Conservation (phyloP, 2,329 filamentous ascomycete species). For the Stachybotrys chartarum region DNA sequence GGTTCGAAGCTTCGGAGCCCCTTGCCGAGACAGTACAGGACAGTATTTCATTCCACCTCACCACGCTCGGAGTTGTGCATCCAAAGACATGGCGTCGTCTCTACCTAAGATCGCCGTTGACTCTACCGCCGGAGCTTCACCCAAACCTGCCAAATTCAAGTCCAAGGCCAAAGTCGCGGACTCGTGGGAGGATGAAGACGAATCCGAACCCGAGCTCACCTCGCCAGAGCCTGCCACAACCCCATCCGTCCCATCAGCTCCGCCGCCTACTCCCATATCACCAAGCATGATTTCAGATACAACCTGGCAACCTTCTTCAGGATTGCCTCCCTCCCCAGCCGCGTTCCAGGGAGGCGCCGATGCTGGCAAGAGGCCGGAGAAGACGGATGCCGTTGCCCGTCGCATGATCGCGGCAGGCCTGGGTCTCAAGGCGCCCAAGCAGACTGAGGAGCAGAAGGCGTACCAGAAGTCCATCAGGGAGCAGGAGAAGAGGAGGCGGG, state of each 20-base stretch:
- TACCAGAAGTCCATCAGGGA: constrained; percentile 79
- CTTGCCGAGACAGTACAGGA: too few species aligned
- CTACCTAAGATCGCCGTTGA: constrained; percentile 24
- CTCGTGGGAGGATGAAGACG: constrained; percentile 53
- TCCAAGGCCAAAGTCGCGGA: constrained; percentile 25
- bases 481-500: constrained; percentile 72
- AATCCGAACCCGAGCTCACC: constrained; percentile 33
- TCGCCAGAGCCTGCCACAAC: not conserved
- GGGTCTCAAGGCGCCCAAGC: constrained; percentile 71
- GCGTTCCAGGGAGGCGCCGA: constrained; percentile 9
- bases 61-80: too few species aligned
- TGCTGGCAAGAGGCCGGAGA: constrained; percentile 59
- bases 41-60: too few species aligned
- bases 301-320: constrained; percentile 11
- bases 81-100: constrained; percentile 14
- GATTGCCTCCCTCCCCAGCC: constrained; percentile 4
- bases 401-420: constrained; percentile 85
- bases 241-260: constrained; percentile 37
- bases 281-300: constrained; percentile 21
- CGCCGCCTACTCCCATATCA: constrained; percentile 61
- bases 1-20: too few species aligned
- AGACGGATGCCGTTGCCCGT: constrained; percentile 85
- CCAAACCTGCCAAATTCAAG: constrained; percentile 11
- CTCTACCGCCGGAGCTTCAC: constrained; percentile 9
- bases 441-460: constrained; percentile 81